These are phyloP conservation scores for Aspergillus fumigatus DNA, from an alignment of 2,329 filamentous ascomycete genomes.

Conservation along the genomic window DNA sequence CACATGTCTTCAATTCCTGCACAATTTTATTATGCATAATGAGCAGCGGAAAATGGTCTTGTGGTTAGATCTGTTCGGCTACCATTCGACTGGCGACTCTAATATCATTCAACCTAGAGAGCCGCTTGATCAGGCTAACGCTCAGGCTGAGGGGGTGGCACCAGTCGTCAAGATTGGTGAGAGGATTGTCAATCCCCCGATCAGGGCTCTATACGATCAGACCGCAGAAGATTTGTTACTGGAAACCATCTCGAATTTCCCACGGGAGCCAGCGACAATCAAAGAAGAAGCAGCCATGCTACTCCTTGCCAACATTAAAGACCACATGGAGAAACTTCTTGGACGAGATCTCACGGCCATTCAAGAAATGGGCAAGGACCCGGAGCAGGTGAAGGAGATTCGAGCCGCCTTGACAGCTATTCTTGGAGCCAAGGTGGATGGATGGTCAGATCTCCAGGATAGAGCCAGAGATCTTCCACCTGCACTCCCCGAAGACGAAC, in stretches of 20 bases:
- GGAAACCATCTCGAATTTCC: constrained; percentile 43
- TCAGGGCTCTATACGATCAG: constrained; percentile 40
- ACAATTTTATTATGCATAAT: constrained; percentile 63
- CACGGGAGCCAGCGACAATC: constrained; percentile 40
- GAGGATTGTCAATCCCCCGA: constrained; percentile 39
- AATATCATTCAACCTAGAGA: constrained; percentile 43
- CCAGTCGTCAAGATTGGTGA: constrained; percentile 42
- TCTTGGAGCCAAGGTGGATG: constrained; percentile 42
- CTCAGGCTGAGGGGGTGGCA: constrained; percentile 35
- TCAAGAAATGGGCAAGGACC: constrained; percentile 43
- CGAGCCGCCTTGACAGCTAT: constrained; percentile 41
- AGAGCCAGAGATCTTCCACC: constrained; percentile 34
- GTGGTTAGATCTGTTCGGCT: constrained; percentile 62
- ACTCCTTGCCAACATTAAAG: constrained; percentile 45
- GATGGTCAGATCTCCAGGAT: constrained; percentile 40
- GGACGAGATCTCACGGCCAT: constrained; percentile 41
- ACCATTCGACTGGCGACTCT: constrained; percentile 45
- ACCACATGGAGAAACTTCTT: constrained; percentile 45
- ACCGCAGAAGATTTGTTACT: constrained; percentile 41
- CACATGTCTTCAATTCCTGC: constrained; percentile 61
- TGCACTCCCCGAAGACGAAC: constrained; percentile 31
- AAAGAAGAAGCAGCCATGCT: constrained; percentile 46
- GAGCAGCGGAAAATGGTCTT: constrained; percentile 61
- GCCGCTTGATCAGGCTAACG: constrained; percentile 35
- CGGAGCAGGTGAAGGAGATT: constrained; percentile 43